A percentile compares a stretch with the other conserved stretches of the same genome.
phyloP scores from a whole-genome alignment of 192 early-diverging fungal species.

The Neocallimastix lanati region DNA sequence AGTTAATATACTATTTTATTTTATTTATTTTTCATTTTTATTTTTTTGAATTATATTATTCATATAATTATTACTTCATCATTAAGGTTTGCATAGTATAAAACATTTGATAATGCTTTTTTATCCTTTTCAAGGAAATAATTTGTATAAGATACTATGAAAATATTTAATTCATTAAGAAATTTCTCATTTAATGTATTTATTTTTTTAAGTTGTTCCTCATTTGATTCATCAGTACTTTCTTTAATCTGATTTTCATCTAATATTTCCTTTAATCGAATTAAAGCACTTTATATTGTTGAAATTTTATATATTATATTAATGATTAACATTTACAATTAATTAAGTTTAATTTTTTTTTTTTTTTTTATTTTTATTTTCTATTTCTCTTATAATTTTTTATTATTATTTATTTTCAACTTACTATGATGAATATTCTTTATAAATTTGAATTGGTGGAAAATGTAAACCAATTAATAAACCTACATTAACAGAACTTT shows the following conservation, averaged over 20 bases:
- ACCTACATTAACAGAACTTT: not conserved
- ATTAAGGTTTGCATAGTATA: not conserved
- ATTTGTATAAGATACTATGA: not conserved
- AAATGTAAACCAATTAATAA: not conserved
- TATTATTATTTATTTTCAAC: too few relatives aligned
- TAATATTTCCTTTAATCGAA: not conserved
- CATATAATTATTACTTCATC: not conserved
- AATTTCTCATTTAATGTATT: not conserved
- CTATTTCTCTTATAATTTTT: too few relatives aligned
- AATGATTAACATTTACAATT: too few relatives aligned
- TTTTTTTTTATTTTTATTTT: too few relatives aligned
- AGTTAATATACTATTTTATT: too few relatives aligned
- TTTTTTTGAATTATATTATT: too few relatives aligned
- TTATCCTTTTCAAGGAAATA: not conserved
- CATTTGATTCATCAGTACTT: not conserved
- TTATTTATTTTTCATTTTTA: too few relatives aligned
- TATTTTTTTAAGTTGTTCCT: not conserved
- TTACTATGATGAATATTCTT: not conserved
- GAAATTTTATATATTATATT: too few relatives aligned
- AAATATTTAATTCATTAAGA: not conserved
- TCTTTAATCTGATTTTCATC: not conserved
- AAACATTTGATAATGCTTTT: not conserved
- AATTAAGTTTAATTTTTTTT: too few relatives aligned
- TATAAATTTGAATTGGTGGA: not conserved
- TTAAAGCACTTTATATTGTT: not conserved